Evolutionary conservation across 1,139 yeast genomes (phyloP).

Genomic region (Suhomyces taliae): DNA sequence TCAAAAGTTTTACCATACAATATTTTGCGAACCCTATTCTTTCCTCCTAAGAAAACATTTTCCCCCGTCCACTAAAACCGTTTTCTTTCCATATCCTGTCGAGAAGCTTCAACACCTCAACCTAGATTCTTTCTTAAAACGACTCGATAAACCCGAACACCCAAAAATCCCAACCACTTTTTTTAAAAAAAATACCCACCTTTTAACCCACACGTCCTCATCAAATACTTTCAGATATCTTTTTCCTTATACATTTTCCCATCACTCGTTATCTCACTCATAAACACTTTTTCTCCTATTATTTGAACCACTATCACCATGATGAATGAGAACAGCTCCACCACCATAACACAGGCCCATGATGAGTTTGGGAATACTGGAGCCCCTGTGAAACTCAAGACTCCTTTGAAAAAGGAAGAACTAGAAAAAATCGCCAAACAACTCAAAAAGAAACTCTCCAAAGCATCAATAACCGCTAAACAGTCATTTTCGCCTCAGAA

Average conservation of each 20-base stretch:
- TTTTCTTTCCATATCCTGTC: background rate
- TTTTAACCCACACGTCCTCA: background rate
- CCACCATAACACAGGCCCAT: slow-evolving; percentile 10
- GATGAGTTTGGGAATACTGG: slow-evolving; percentile 5
- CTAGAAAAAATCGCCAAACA: slow-evolving; percentile 49
- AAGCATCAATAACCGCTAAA: slow-evolving; percentile 49
- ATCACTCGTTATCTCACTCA: no score
- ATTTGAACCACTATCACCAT: background rate
- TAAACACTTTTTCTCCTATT: background rate
- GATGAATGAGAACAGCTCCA: slow-evolving; percentile 9
- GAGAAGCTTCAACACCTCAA: no score
- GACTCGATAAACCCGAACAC: background rate
- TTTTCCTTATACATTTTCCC: no score
- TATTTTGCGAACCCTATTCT: no score
- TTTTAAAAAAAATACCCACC: no score
- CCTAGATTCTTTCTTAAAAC: no score
- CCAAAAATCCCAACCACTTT: background rate
- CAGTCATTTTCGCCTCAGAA: slow-evolving; percentile 24
- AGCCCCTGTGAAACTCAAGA: slow-evolving; percentile 26
- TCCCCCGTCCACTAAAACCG: background rate
- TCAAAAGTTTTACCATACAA: no score
- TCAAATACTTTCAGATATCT: no score
- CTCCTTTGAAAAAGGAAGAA: slow-evolving; percentile 47
- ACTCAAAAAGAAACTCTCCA: slow-evolving; percentile 43
- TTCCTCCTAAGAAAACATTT: background rate